phyloP scores from a whole-genome alignment of 768 basidiomycete species.

The Tephrocybe sp. region DNA sequence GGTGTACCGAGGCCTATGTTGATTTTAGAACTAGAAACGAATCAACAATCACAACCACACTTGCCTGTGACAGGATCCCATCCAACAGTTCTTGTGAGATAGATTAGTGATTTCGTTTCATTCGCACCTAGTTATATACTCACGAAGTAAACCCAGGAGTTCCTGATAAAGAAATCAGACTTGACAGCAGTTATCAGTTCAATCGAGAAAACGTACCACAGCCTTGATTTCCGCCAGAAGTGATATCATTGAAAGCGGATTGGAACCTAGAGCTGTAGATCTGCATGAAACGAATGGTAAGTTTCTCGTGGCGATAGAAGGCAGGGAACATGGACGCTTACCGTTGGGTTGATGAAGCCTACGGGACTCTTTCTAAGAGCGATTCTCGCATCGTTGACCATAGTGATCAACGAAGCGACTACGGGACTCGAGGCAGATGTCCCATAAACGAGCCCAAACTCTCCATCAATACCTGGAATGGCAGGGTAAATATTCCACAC shows the following conservation, averaged over 20 bases:
- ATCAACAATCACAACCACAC: neutral
- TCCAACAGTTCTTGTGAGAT: conserved; percentile 26
- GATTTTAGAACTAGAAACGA: neutral
- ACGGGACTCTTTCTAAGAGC: conserved; percentile 38
- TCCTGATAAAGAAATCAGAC: conserved; percentile 17
- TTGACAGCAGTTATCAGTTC: neutral
- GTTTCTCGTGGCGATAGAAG: neutral
- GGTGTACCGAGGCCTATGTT: conserved; percentile 35
- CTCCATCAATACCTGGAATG: conserved; percentile 33
- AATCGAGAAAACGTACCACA: conserved; percentile 25
- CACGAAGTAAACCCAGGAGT: conserved; percentile 34
- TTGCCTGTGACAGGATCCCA: conserved; percentile 41
- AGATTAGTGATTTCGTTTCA: neutral
- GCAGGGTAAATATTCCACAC: neutral
- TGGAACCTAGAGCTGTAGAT: conserved; percentile 33
- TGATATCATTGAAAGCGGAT: conserved; percentile 40
- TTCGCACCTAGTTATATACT: conserved; percentile 4
- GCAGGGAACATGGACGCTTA: conserved; percentile 12
- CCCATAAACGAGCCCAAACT: conserved; percentile 40
- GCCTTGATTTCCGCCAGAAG: conserved; percentile 36
- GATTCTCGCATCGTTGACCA: conserved; percentile 53
- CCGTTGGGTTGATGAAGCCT: conserved; percentile 49
- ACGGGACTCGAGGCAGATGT: conserved; percentile 28
- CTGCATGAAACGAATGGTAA: conserved; percentile 12
- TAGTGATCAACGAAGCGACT: conserved; percentile 44